Conservation (phyloP, 257 asterid species). For the Schizonepeta tenuifolia region DNA sequence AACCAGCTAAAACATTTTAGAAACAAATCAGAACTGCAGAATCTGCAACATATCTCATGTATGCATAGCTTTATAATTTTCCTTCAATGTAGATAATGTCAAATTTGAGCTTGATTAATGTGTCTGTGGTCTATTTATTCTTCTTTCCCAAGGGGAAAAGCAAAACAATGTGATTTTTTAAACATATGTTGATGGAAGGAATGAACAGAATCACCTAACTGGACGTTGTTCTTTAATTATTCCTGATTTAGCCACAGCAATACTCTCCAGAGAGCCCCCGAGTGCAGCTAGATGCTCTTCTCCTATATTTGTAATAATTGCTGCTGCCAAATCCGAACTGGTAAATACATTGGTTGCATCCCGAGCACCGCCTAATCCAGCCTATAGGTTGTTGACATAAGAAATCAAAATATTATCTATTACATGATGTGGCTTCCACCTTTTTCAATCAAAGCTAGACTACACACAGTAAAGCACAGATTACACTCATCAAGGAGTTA, state of each 20-base stretch:
- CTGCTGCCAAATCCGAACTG: conserved; percentile 64
- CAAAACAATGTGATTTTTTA: not conserved
- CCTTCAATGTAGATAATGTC: not conserved
- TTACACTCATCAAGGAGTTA: conserved; percentile 9
- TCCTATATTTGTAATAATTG: conserved; percentile 87
- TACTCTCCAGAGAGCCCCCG: conserved; percentile 94
- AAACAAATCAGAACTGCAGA: conserved; percentile 34
- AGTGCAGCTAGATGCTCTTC: conserved; percentile 96
- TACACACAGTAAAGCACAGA: not conserved
- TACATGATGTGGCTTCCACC: conserved; percentile 1
- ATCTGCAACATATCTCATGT: conserved; percentile 4
- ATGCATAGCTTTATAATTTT: not conserved
- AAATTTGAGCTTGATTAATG: not conserved
- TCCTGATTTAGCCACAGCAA: conserved; percentile 92
- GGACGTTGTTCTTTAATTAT: conserved; percentile 82
- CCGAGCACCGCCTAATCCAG: conserved; percentile 93
- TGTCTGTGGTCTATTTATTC: not conserved
- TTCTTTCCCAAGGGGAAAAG: not conserved
- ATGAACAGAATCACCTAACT: conserved; percentile 85
- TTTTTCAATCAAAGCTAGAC: conserved; percentile 13
- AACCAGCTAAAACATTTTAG: conserved; percentile 62
- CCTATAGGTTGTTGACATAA: conserved; percentile 42
- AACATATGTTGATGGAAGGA: conserved; percentile 19
- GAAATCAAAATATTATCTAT: conserved; percentile 17
- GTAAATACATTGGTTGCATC: conserved; percentile 93